Percentiles rank a stretch among this genome's conserved stretches.
Evolutionary conservation across 257 asterid species (phyloP).

Genomic region (Solanum arcanum): DNA sequence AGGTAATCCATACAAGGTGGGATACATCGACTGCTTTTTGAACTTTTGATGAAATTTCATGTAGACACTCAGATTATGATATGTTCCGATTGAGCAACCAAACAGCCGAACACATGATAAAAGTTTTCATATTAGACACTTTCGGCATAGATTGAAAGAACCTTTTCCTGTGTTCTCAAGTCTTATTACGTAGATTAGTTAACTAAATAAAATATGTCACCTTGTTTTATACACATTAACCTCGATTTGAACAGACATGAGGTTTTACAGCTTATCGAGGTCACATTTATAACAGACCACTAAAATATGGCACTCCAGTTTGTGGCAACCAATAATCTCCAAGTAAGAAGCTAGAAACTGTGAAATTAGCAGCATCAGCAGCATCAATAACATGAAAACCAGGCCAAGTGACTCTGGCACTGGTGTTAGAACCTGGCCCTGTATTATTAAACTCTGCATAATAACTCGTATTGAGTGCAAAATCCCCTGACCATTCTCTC

Average conservation of each 20-base stretch:
- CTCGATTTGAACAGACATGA: not conserved
- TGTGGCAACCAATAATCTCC: conserved; percentile 8
- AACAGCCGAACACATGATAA: not conserved
- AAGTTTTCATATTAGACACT: not conserved
- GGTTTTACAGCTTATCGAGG: not conserved
- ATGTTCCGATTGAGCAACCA: not conserved
- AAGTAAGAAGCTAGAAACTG: not conserved
- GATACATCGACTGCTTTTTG: not conserved
- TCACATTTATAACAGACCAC: not conserved
- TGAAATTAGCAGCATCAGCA: conserved; percentile 2
- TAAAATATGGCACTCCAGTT: conserved; percentile 2
- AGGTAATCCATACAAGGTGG: not conserved
- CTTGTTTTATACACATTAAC: not conserved
- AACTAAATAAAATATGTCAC: not conserved
- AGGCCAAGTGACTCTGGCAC: not conserved
- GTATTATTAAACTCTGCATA: conserved; percentile 21
- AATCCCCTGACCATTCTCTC: conserved; percentile 7
- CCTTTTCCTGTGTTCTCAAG: not conserved
- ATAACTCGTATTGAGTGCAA: conserved; percentile 9
- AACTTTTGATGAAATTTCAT: not conserved
- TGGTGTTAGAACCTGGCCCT: conserved; percentile 13
- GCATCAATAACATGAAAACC: conserved; percentile 3
- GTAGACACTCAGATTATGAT: not conserved
- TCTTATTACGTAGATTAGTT: not conserved
- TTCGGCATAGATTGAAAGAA: not conserved